Evolutionary conservation across 176 grass and related monocot genomes (phyloP), one percentile per base, ranked within the genome.

Genomic region (Metroxylon sagu): DNA sequence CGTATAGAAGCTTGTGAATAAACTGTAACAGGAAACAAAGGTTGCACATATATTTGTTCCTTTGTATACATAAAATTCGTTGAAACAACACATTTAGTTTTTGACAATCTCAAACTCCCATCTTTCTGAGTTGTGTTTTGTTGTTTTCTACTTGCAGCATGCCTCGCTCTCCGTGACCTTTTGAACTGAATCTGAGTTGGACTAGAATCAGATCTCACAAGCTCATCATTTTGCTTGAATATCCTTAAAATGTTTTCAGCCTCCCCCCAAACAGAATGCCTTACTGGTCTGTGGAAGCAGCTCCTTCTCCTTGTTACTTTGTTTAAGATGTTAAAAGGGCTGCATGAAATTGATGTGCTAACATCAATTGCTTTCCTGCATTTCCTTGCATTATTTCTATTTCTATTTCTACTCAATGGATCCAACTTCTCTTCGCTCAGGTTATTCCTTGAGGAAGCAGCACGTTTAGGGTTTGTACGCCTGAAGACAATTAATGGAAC

Each of bases 401-500:
- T 83, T 61, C 62, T 81, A 79, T 52, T 61, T 74, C 76, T 76
- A 49, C 28, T 79, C 59, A 79, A 62, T 59, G 71, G 69, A 78
- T 85, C 71, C 54, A 71, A 73, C 62, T 81, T 93, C 52, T 66
- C 79, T 78, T 70, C 54, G 43, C 21, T 19, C 18, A 73, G 67
- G 19, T 64, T 29, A 65, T 54, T 82, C 70, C 79, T 72, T 18
- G 67, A 77, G 26, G 94, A 83, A 57, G 85, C 94, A 17, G 79
- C 85, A 65, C 79, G 83, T 78, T 72, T 89, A 57, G 94, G 94
- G 76, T 99, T 93, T 61, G 78, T 99, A 26, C 88, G 78, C 8
- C 74, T 81, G 67, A 83, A 99, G 62, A 81, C 76, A 71, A 73
- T 30, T 49, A 80, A 54, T 16, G 60, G 53, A 57, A 49, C 59